Evolutionary conservation across 352 stramenopile genomes (phyloP).

Genomic region (Globisporangium heterothallicum): DNA sequence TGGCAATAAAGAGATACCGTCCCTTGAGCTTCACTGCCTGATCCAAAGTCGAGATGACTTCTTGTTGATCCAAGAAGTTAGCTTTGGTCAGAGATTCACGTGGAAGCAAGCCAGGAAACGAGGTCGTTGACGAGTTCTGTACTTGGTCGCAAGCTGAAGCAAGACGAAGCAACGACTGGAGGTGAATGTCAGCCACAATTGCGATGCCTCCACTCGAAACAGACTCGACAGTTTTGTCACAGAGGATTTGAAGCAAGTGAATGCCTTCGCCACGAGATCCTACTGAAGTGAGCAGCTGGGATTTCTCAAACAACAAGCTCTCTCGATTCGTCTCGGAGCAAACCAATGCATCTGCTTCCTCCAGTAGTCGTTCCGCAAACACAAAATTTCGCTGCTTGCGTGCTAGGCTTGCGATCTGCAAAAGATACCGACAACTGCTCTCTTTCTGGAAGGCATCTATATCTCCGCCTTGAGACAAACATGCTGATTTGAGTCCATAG

Average conservation of each 20-base stretch:
- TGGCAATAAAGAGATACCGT: slow-evolving; percentile 21
- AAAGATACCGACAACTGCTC: slow-evolving; percentile 12
- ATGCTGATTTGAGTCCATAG: background rate
- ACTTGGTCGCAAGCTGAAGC: slow-evolving; percentile 14
- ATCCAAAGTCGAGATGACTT: slow-evolving; percentile 17
- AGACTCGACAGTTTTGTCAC: slow-evolving; percentile 4
- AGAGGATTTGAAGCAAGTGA: slow-evolving; percentile 24
- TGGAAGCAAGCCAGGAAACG: too few species aligned
- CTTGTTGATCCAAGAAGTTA: background rate
- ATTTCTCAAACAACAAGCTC: slow-evolving; percentile 27
- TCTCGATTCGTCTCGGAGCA: background rate
- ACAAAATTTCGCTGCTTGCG: slow-evolving; percentile 51
- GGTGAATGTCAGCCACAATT: background rate
- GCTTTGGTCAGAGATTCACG: background rate
- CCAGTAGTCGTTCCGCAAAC: slow-evolving; percentile 29
- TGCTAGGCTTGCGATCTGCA: slow-evolving; percentile 35
- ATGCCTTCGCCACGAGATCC: slow-evolving; percentile 27
- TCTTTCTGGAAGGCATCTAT: background rate
- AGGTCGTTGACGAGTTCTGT: slow-evolving; percentile 13
- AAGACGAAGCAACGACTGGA: slow-evolving; percentile 26
- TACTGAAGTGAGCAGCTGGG: slow-evolving; percentile 28
- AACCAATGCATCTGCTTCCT: slow-evolving; percentile 12
- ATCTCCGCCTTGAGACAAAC: background rate
- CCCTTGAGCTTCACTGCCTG: slow-evolving; percentile 9
- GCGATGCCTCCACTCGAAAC: background rate